Percentiles rank a stretch among this genome's conserved stretches.
Conservation (phyloP, 768 basidiomycete species). For the Suillus lakei region DNA sequence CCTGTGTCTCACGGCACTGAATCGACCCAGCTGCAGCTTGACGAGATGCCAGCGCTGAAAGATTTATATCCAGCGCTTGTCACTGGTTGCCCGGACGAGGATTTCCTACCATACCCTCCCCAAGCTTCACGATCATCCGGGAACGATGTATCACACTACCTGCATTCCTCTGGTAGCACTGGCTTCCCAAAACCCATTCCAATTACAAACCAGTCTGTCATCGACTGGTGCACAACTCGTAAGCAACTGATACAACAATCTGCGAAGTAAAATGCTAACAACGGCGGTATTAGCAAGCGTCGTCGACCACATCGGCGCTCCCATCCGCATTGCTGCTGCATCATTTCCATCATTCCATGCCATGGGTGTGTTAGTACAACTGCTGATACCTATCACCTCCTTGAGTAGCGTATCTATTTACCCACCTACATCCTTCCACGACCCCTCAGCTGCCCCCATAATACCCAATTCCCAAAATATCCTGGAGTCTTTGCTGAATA, state of each 20-base stretch:
- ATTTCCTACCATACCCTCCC: conserved; percentile 23
- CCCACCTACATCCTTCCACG: conserved; percentile 26
- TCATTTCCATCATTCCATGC: conserved; percentile 32
- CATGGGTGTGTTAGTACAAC: conserved; percentile 18
- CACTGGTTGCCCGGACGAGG: conserved; percentile 26
- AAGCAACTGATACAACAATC: conserved; percentile 17
- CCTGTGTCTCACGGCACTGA: conserved; percentile 4
- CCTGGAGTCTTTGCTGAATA: conserved; percentile 37
- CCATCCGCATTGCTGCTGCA: conserved; percentile 27
- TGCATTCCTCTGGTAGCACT: conserved; percentile 56
- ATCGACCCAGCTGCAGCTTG: conserved; percentile 10
- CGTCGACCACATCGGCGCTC: neutral
- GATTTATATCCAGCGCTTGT: conserved; percentile 48
- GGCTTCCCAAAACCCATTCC: conserved; percentile 54
- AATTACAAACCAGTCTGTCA: conserved; percentile 36
- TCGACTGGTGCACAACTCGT: conserved; percentile 43
- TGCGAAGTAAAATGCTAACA: too few relatives aligned
- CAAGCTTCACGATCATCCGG: conserved; percentile 19
- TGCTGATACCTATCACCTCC: conserved; percentile 25
- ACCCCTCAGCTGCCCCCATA: conserved; percentile 33
- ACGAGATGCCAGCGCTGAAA: conserved; percentile 24
- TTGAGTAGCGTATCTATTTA: conserved; percentile 27
- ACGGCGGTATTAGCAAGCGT: conserved; percentile 8
- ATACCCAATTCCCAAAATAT: conserved; percentile 45
- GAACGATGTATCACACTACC: conserved; percentile 45